A percentile compares a stretch with the other conserved stretches of the same genome.
These are phyloP conservation scores for Paramecium sexaurelia DNA, from an alignment of 73 alveolate genomes.

Conservation along the genomic window DNA sequence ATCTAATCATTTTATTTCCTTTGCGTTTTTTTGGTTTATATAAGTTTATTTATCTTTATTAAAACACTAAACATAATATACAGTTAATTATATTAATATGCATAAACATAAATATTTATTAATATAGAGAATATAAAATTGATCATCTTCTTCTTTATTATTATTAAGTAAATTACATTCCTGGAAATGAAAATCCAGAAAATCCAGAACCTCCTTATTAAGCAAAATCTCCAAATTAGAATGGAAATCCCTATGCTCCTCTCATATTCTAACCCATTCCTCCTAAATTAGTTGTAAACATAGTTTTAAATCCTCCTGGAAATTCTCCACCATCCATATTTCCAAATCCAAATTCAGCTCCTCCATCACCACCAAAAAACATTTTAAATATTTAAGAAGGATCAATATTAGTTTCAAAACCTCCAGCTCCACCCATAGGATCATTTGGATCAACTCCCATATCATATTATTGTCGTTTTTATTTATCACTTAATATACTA, in stretches of 20 bases:
- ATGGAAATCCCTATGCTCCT: not conserved
- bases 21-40: not conserved
- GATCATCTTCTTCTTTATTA: not conserved
- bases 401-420: slow-evolving; percentile 74
- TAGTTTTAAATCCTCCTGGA: slow-evolving; percentile 19
- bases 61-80: not conserved
- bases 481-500: slow-evolving; percentile 92
- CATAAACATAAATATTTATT: not conserved
- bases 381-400: slow-evolving; percentile 91
- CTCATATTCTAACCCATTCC: slow-evolving; percentile 6
- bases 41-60: not conserved
- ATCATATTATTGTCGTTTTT: slow-evolving; percentile 91
- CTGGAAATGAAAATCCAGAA: slow-evolving; percentile 28
- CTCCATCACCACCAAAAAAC: slow-evolving; percentile 98
- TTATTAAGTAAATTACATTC: not conserved
- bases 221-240: not conserved
- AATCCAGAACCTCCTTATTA: slow-evolving; percentile 39
- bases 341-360: slow-evolving; percentile 61
- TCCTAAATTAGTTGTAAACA: not conserved
- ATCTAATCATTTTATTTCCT: not conserved
- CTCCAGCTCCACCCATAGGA: slow-evolving; percentile 84
- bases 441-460: slow-evolving; percentile 94
- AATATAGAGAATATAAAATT: not conserved
- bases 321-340: slow-evolving; percentile 32
- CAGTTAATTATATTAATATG: not conserved